Evolutionary conservation across 108 stramenopile species (phyloP).

Genomic region (Pseudonitzschia multiseries): DNA sequence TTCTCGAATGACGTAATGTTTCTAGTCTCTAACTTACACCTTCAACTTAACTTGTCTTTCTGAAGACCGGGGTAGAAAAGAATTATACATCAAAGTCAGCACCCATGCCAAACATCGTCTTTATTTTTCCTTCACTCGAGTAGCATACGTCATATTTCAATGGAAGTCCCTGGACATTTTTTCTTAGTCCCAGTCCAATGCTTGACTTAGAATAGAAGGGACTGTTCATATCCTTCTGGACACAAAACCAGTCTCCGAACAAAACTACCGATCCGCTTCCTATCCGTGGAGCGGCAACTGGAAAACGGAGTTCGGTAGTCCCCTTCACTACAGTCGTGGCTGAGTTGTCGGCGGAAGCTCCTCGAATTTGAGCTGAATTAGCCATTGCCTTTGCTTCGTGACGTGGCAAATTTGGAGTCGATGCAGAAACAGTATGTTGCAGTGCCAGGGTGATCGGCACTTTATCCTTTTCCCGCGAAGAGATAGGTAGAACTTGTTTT

Average conservation of each 20-base stretch:
- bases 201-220: constrained; percentile 48
- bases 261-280: constrained; percentile 49
- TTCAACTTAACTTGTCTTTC: not conserved
- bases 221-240: constrained; percentile 28
- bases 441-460: constrained; percentile 51
- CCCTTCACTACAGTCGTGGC: constrained; percentile 60
- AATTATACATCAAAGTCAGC: constrained; percentile 54
- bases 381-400: constrained; percentile 76
- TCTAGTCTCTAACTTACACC: not conserved
- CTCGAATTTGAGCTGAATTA: constrained; percentile 64
- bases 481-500: constrained; percentile 59
- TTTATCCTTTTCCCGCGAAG: not conserved
- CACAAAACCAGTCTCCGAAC: constrained; percentile 77
- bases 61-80: not conserved
- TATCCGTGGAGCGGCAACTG: constrained; percentile 38
- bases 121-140: constrained; percentile 63
- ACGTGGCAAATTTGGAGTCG: constrained; percentile 65
- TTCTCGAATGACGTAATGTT: not conserved
- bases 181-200: constrained; percentile 74
- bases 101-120: constrained; percentile 70
- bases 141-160: constrained; percentile 68
- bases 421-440: constrained; percentile 57
- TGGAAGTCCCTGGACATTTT: constrained; percentile 78
- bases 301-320: constrained; percentile 72
- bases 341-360: constrained; percentile 41